Conservation (phyloP, 768 basidiomycete genomes). For the Astraeus odoratus region DNA sequence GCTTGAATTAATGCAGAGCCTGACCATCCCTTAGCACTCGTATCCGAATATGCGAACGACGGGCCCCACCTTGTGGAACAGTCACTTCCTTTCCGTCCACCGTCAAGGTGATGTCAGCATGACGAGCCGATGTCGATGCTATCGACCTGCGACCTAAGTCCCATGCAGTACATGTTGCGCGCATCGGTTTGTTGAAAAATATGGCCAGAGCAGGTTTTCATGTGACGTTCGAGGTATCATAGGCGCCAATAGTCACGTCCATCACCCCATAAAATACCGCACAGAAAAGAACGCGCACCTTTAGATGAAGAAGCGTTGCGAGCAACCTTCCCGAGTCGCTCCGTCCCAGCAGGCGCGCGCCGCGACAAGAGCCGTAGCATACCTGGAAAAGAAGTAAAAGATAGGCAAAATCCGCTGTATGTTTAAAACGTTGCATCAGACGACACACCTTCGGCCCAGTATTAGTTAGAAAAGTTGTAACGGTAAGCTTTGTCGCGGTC, state of each 20-base stretch:
- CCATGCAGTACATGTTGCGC: background rate
- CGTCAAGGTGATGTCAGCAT: conserved; percentile 83
- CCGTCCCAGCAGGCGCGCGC: conserved; percentile 47
- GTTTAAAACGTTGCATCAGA: too few species aligned
- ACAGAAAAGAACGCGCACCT: conserved; percentile 18
- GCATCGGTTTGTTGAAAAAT: background rate
- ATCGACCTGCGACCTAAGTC: conserved; percentile 51
- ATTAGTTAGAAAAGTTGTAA: conserved; percentile 13
- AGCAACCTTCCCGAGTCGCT: conserved; percentile 61
- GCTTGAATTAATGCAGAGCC: conserved; percentile 96
- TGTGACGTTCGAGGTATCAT: background rate
- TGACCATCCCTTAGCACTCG: conserved; percentile 23
- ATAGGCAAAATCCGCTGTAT: too few species aligned
- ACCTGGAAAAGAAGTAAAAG: too few species aligned
- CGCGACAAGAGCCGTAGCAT: conserved; percentile 72
- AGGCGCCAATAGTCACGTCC: background rate
- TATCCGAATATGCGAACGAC: background rate
- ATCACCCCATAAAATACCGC: background rate
- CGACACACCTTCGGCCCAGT: conserved; percentile 2
- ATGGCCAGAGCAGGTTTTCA: background rate
- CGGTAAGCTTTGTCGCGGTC: conserved; percentile 35
- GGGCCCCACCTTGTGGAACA: conserved; percentile 80
- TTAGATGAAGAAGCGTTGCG: conserved; percentile 32
- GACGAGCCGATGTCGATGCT: conserved; percentile 56
- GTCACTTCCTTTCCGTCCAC: conserved; percentile 97